Evolutionary conservation across 129 eudicot species (phyloP).

Genomic region (Flaveria sonorensis): DNA sequence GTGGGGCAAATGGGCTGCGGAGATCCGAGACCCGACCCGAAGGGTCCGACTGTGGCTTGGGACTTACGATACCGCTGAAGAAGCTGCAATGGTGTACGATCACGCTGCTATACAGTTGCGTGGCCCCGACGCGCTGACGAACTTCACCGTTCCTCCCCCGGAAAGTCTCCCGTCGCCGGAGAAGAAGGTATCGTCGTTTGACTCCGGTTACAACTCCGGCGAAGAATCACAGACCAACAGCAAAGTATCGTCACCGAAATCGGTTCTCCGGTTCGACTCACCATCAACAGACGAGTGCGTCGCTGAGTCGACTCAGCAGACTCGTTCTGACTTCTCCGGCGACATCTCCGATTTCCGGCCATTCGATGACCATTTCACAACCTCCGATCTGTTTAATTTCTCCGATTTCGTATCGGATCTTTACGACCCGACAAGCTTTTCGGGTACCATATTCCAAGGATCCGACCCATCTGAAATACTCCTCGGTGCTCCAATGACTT

Average conservation of each 20-base stretch:
- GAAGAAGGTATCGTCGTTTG: conserved; percentile 25
- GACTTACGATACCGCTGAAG: conserved; percentile 97
- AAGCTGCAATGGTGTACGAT: conserved; percentile 98
- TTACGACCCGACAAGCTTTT: conserved; percentile 41
- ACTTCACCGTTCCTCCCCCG: conserved; percentile 57
- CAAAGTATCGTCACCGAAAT: conserved; percentile 53
- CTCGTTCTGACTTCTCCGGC: background rate
- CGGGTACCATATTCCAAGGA: conserved; percentile 33
- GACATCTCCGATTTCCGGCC: conserved; percentile 41
- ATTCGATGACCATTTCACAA: conserved; percentile 35
- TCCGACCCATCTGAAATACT: conserved; percentile 23
- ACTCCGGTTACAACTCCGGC: conserved; percentile 57
- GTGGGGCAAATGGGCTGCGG: conserved; percentile 99
- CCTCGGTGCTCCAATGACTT: conserved; percentile 31
- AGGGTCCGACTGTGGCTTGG: conserved; percentile 92
- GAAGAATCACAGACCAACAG: conserved; percentile 48
- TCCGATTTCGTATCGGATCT: conserved; percentile 53
- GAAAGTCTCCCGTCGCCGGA: background rate
- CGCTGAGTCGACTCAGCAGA: conserved; percentile 43
- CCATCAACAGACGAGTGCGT: conserved; percentile 35
- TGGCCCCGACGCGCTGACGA: conserved; percentile 93
- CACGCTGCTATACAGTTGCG: conserved; percentile 96
- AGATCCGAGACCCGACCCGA: conserved; percentile 82
- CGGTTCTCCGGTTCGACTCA: conserved; percentile 56
- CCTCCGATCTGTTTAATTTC: conserved; percentile 45